Base-by-base conservation (phyloP, 2,329 filamentous ascomycete species). In the Delphinella strobiligena region DNA sequence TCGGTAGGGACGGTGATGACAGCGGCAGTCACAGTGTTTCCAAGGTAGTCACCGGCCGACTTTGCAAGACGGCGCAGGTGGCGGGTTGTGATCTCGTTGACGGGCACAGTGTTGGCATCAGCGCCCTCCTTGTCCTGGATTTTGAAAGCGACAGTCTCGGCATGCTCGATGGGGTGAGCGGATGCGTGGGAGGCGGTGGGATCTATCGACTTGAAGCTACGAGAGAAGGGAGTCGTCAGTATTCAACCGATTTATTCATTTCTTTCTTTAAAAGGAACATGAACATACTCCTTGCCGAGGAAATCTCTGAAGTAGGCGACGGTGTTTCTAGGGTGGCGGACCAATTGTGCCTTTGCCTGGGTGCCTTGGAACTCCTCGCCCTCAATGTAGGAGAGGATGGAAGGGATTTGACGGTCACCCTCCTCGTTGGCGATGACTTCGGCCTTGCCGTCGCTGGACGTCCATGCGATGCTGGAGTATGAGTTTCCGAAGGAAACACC, bases 381-480 rank as follows among this genome's bases (percentile, higher is more conserved):
- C 40, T 88, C 81, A 56, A 93, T 81, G 61, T 98, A 98, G 29
- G 91, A 95, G 53, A 98, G 71, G 52, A 93, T 78, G 32, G 87
- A 85, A 49, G 91, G 91, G 50, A 98, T 98, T 64, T 96, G 89
- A 62, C 91, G 88, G 66, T 98, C 85, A 72, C 91, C 91, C 59
- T 96, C 91, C 69, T 96, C 91, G 67, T 98, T 96, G 58, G 91
- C 91, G 67, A 98, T 96, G 48, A 98, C 89, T 62, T 95, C 86
- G 49, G 87, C 81, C 71, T 93, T 93, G 64, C 93, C 89, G 57
- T 96, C 89, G 47, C 64, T 63, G 46, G 80, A 75, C 34, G 88
- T 93, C 61, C 80, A 87, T 54, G 89, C 89, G 66, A 98, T 95
- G 45, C 87, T 95, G 69, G 86, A 93, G 78, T 94, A 93, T 46